phyloP scores from a whole-genome alignment of 805 yeast species.

The Wickerhamiella vanderwaltii region DNA sequence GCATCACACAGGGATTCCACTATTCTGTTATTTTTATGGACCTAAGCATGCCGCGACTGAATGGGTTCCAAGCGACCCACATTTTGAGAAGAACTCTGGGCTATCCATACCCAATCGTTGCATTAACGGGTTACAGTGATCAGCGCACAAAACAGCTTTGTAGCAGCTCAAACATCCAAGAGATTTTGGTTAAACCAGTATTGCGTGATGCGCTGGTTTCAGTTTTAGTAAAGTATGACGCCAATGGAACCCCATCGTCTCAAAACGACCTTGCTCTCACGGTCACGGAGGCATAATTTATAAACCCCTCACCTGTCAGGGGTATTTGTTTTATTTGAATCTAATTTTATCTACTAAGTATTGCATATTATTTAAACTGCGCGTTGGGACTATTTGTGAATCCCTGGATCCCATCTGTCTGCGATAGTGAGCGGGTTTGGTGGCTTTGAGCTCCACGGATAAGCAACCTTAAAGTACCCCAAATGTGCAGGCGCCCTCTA shows the following conservation, averaged over 20 bases:
- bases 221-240: constrained; percentile 35
- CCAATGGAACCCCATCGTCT: not conserved
- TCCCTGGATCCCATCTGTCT: not conserved
- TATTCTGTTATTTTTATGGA: constrained; percentile 25
- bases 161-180: constrained; percentile 72
- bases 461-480: no score
- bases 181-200: constrained; percentile 80
- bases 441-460: no score
- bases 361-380: not conserved
- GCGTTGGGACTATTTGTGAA: not conserved
- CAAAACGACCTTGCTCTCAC: not conserved
- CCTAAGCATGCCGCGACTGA: constrained; percentile 23
- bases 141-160: constrained; percentile 72
- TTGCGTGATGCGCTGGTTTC: constrained; percentile 53
- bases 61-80: constrained; percentile 25
- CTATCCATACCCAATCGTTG: constrained; percentile 71
- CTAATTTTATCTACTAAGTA: not conserved
- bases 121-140: constrained; percentile 87
- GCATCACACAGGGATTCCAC: constrained; percentile 31
- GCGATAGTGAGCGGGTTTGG: not conserved
- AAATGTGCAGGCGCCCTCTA: no score
- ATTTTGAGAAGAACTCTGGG: constrained; percentile 50
- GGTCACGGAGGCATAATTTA: no score
- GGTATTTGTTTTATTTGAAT: no score
- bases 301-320: no score